phyloP scores from a whole-genome alignment of 176 grass and related monocot species.

The Panicum miliaceum region DNA sequence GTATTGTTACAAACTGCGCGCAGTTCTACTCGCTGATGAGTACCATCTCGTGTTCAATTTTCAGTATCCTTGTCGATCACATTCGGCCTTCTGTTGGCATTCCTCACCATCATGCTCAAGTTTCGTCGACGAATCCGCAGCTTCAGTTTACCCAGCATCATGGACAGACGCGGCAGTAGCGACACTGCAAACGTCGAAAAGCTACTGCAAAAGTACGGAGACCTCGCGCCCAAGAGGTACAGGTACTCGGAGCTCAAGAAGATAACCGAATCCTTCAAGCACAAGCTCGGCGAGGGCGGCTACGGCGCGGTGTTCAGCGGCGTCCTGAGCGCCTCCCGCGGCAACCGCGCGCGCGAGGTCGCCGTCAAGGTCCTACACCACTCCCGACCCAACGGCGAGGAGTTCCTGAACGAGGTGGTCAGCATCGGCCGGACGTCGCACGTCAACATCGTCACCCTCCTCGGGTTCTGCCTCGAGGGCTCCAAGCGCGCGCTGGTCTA shows the following conservation, averaged over 20 bases:
- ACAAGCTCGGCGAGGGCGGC: conserved; percentile 62
- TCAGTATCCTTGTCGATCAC: conserved; percentile 41
- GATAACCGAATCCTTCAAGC: conserved; percentile 57
- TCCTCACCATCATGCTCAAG: not conserved
- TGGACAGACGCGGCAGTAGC: not conserved
- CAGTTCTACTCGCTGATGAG: not conserved
- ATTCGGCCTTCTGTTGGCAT: not conserved
- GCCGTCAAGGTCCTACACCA: conserved; percentile 64
- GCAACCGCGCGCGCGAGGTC: not conserved
- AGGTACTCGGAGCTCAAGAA: conserved; percentile 56
- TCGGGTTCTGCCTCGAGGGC: conserved; percentile 68
- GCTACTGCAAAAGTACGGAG: conserved; percentile 44
- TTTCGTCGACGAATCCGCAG: conserved; percentile 13
- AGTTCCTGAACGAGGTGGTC: conserved; percentile 69
- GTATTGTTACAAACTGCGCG: not conserved
- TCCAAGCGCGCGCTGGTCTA: conserved; percentile 65
- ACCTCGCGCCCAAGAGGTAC: conserved; percentile 49
- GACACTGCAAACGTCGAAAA: conserved; percentile 48
- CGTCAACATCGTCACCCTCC: conserved; percentile 62
- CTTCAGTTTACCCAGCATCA: not conserved
- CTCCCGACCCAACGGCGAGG: conserved; percentile 42
- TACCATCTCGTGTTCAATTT: not conserved
- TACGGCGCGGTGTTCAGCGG: conserved; percentile 66
- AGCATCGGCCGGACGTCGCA: conserved; percentile 66
- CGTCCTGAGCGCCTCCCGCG: conserved; percentile 12